These are phyloP conservation scores for Coleophoma crateriformis DNA, from an alignment of 2,329 filamentous ascomycete genomes.

Conservation along the genomic window DNA sequence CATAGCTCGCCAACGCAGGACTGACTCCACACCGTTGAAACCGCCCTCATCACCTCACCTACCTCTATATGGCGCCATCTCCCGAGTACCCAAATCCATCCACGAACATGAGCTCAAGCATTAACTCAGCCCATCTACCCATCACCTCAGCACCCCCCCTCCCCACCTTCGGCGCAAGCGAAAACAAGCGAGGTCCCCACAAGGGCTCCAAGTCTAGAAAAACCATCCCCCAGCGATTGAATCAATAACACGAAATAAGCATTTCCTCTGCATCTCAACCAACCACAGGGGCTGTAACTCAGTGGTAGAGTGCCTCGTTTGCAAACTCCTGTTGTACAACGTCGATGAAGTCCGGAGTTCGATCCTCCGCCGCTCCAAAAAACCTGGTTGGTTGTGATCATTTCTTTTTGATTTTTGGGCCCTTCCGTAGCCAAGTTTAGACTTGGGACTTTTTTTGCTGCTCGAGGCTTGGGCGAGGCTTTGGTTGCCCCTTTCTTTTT, in stretches of 20 bases:
- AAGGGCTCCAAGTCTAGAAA: background rate
- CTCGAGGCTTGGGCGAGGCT: too few species aligned
- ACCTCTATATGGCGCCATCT: background rate
- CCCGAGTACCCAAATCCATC: background rate
- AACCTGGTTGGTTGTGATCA: background rate
- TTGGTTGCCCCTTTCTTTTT: too few species aligned
- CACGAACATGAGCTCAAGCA: background rate
- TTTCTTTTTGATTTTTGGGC: background rate
- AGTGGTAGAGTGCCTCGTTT: background rate
- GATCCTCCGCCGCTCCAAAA: slow-evolving; percentile 1
- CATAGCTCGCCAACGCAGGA: too few species aligned
- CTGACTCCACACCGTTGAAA: too few species aligned
- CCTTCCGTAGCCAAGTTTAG: too few species aligned
- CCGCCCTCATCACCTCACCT: background rate
- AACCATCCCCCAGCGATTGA: background rate
- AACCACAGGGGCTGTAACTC: background rate
- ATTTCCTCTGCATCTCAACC: background rate
- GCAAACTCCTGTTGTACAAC: background rate
- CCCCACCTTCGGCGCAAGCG: background rate
- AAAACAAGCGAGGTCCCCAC: too few species aligned
- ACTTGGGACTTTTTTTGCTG: too few species aligned
- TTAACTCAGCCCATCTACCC: background rate
- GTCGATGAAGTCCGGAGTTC: slow-evolving; percentile 3
- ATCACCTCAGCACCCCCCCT: background rate
- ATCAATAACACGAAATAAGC: background rate